Evolutionary conservation across 2,329 filamentous ascomycete species (phyloP), one percentile per base, ranked within the genome.

Genomic region (Verticillium klebahnii): DNA sequence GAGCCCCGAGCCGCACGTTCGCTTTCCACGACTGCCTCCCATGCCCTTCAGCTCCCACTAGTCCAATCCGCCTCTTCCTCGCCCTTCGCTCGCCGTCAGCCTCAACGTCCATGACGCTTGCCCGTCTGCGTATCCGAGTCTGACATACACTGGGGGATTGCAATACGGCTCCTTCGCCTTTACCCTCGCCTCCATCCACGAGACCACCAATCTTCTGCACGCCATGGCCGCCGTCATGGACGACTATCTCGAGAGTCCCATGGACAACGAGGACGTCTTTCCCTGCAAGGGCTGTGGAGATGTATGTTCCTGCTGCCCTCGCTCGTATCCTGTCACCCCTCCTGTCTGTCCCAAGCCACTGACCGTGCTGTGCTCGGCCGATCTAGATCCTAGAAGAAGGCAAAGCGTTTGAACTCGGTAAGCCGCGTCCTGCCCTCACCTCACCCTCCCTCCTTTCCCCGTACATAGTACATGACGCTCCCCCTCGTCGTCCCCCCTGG

Each of bases 361-460:
- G 45, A 50, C 45, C 45, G 45, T 50, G 45, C 45, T 50, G 45
- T 59, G 58, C 63, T 58, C 58, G 62, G 56, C 58, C 62, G 58
- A 57, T 70, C 61, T 74, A 97, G 93, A 97, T 98, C 68, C 85
- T 99, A 23, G 95, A 99, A 77, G 95, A 99, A 83, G 95, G 95
- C 70, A 98, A 98, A 78, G 95, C 95, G 59, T 99, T 97, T 71
- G 95, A 99, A 80, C 85, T 99, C 71, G 93, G 94, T 98, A 82
- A 62, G 83, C 81, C 54, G 82, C 62, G 83, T 81, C 54, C 50
- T 36, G 57, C 62, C 19, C 57, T 58, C 19, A 55, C 40, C 29
- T 40, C n/a, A 25, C 29, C 31, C 37, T 15, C 23, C 40, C 52
- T 59, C 36, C 50, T 59, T 52, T 56, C 50, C 29, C 60, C 19